Base-by-base conservation (phyloP, 805 yeast species). In the Wickerhamiella occidentalis region DNA sequence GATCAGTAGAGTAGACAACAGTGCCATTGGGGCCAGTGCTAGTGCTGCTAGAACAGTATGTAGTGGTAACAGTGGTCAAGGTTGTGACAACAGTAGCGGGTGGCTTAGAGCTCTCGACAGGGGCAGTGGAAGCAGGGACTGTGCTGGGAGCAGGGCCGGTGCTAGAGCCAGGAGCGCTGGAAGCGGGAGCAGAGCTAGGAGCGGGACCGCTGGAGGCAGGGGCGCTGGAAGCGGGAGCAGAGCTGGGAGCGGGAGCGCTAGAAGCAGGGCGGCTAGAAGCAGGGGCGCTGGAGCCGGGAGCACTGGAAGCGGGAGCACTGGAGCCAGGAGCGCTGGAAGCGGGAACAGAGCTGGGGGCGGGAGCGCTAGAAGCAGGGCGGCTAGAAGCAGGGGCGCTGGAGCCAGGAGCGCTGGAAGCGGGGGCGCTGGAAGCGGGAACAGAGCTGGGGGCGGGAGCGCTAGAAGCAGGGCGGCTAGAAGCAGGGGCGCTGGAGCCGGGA, bases 11-110 rank as follows among this genome's bases (percentile, higher is more conserved):
- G 43, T 18, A 25, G 2, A 17, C 47, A 15, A 35, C 36, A 8
- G n/a, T 21, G 11, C 43, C 47, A 19, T 43, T 21, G 28, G 43
- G 33, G 36, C 48, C 51, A 36, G 44, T 40, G 42, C 36, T 36
- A 18, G 46, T 48, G 6, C 40, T 33, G 15, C 23, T 29, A 12
- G 25, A 17, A 17, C 30, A 17, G 13, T 12, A n/a, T 12, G 45
- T 47, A 30, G 15, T 21, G 40, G 49, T 45, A 19, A 44, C 40
- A 21, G 47, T 44, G 30, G 47, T 33, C 21, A 30, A 6, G 28
- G 37, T 21, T 11, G 46, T 29, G 7, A 21, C 30, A 22, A 21
- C 30, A 22, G 40, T 19, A 2, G 15, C 47, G 8, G 47, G 36
- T 15, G 36, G 18, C 35, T 26, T 5, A 13, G 44, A 19, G 42